Evolutionary conservation across 306 rosid genomes (phyloP), one percentile per base, ranked within the genome.

Genomic region (Casuarina glauca): DNA sequence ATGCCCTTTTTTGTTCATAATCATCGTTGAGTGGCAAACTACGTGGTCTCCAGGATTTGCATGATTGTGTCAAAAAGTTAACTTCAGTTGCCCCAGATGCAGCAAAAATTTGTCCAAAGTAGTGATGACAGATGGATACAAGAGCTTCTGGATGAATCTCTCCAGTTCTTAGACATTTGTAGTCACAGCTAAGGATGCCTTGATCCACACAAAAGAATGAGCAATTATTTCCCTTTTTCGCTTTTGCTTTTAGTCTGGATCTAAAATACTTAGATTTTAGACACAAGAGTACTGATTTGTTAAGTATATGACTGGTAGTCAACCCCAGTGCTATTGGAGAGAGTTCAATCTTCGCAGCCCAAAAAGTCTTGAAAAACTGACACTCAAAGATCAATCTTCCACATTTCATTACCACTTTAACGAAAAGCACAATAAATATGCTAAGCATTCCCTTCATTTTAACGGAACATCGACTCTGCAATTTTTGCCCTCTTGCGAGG

Each of bases 151-250:
- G 70, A 81, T 43, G 74, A 80, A 7, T 81, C 74, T 16, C 55
- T 81, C 6, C 62, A 41, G 66, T 68, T 72, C 48, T 49, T 81
- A 46, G 81, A 81, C 74, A 43, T 79, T 9, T 77, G 73, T 45
- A 35, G 64, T 42, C 32, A 16, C 58, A 13, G 74, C 82, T 5
- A 74, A 69, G 74, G 89, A 79, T 73, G 63, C 72, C 45, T 48
- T 76, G 51, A 17, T 69, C 7, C 76, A 70, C 15, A 73, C 78
- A 42, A 82, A 73, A 44, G 82, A 86, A 76, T 73, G 78, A 53
- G 7, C 75, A 19, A 39, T 19, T 26, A 26, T 26, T 26, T 26
- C 62, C 62, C 19, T 55, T 55, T 55, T n/a, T n/a, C 19, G 32
- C 36, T n/a, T 55, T 6, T 3, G 0, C 10, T 55, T 20, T 55